Evolutionary conservation across 2,329 filamentous ascomycete species (phyloP).

Genomic region (Fusarium vanettenii): DNA sequence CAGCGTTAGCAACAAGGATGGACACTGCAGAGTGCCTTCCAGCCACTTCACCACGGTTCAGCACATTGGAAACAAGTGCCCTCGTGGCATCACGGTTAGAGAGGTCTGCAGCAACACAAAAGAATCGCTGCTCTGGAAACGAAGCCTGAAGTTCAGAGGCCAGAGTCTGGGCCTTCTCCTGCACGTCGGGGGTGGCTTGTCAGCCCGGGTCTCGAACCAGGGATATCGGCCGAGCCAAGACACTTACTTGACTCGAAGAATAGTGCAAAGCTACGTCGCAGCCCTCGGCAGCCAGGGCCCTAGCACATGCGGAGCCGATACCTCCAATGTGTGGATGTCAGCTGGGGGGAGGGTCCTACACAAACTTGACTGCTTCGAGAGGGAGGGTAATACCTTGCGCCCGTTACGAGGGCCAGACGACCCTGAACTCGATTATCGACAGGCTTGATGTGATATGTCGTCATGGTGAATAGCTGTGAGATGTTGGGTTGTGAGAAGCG

Average conservation of each 20-base stretch:
- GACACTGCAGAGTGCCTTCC: constrained; percentile 44
- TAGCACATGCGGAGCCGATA: constrained; percentile 49
- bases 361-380: not conserved
- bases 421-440: constrained; percentile 42
- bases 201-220: not conserved
- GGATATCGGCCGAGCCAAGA: not conserved
- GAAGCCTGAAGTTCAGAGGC: constrained; percentile 32
- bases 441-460: constrained; percentile 33
- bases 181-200: not conserved
- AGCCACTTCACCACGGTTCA: not conserved
- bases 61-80: not conserved
- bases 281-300: constrained; percentile 48
- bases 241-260: constrained; percentile 46
- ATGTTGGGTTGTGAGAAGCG: not conserved
- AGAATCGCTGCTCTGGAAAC: constrained; percentile 2
- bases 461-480: constrained; percentile 14
- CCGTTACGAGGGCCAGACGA: constrained; percentile 49
- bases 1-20: constrained; percentile 49
- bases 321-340: constrained; percentile 45
- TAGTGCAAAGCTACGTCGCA: constrained; percentile 52
- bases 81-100: constrained; percentile 23
- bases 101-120: constrained; percentile 13
- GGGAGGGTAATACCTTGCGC: constrained; percentile 42
- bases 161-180: constrained; percentile 47
- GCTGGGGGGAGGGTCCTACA: not conserved